Evolutionary conservation across 192 early-diverging fungal species (phyloP), one percentile per base, ranked within the genome.

Genomic region (Kappamyces sp.): DNA sequence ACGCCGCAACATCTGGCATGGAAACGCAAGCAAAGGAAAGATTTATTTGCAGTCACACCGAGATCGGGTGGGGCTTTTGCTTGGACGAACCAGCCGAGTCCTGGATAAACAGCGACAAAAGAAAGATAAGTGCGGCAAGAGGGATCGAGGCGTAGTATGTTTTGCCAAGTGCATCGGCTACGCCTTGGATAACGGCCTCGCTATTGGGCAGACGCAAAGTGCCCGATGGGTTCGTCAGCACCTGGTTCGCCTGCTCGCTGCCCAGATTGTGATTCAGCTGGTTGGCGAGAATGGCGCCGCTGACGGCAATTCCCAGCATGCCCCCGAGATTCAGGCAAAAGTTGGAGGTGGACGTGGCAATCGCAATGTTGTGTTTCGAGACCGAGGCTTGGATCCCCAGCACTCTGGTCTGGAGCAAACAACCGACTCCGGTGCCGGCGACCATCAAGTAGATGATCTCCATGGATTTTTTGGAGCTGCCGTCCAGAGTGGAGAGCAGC

Each of bases 311-410:
- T 5, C 87, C 87, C 51, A 88, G 64, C 14, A 14, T 9, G 8
- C 42, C 42, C 9, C 69, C 69, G 29, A 66, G 22, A 5, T 78
- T 75, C 49, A 86, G 72, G 62, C 83, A 66, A 57, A 89, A 91
- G 8, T 78, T 78, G 32, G 77, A 76, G 37, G 88, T 59, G 4
- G 87, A 74, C 5, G 90, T 90, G 47, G 78, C 85, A 4, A 85
- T 70, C 0, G 90, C 90, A 70, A 90, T 84, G 54, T 85, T 77
- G n/a, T 65, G 62, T 45, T 74, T 69, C 2, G 69, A 51, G 2
- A 91, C 89, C 1, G 79, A 69, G 0, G 82, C 84, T 60, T 92
- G 91, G 2, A 83, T 76, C 1, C 78, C 86, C 55, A 92, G 67
- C 62, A 90, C 77, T 32, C 81, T 76, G 1, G 83, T 84, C 73